phyloP scores from a whole-genome alignment of 257 asterid genomes.

The Rhazya stricta region DNA sequence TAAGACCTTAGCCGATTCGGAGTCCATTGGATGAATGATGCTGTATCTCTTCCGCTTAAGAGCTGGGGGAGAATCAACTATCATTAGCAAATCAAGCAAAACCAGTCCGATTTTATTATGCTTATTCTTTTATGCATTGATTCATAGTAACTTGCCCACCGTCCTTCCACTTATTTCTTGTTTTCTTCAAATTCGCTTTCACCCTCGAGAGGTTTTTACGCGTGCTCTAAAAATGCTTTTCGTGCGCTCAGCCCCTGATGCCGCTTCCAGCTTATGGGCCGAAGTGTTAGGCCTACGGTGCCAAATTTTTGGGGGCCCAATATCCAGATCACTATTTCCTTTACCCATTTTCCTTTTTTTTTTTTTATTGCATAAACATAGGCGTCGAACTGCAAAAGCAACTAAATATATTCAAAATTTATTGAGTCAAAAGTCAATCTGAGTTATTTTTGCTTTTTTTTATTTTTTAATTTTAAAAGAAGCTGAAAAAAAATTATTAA shows the following conservation, averaged over 20 bases:
- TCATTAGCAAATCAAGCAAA: slow-evolving; percentile 37
- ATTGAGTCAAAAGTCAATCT: too few species aligned
- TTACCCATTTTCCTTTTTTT: background rate
- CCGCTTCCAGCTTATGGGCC: background rate
- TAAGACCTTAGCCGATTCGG: slow-evolving; percentile 61
- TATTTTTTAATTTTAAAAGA: too few species aligned
- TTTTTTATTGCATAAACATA: too few species aligned
- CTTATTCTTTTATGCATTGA: background rate
- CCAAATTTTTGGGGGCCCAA: background rate
- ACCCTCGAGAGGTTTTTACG: background rate
- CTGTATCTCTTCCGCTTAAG: slow-evolving; percentile 57
- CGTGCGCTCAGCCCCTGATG: background rate
- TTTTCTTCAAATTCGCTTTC: background rate
- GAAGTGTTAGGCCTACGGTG: background rate
- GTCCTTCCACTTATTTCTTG: background rate
- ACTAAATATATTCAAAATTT: too few species aligned
- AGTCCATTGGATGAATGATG: slow-evolving; percentile 60
- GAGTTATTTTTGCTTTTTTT: too few species aligned
- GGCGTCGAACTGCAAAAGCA: too few species aligned
- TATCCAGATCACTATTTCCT: background rate
- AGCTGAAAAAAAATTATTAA: too few species aligned
- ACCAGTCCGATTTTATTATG: background rate
- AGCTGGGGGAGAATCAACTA: slow-evolving; percentile 48
- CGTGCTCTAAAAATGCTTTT: background rate
- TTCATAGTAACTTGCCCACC: background rate